Evolutionary conservation across 495 filamentous ascomycete genomes (phyloP), one percentile per base, ranked within the genome.

Genomic region (Aspergillus saccharolyticus): DNA sequence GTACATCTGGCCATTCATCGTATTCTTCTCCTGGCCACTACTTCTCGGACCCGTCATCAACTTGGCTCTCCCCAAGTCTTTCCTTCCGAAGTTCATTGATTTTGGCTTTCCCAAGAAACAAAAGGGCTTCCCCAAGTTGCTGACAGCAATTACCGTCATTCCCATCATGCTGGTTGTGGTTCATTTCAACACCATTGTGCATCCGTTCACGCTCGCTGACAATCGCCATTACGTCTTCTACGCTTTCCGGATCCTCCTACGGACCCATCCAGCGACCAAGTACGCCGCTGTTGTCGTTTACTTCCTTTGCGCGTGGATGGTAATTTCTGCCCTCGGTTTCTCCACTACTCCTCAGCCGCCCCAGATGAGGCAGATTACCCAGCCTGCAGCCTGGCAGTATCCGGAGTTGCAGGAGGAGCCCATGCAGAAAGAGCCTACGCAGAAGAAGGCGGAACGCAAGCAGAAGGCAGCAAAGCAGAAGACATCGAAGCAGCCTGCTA

Each of bases 191-290:
- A 97, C 94, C 42, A 85, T 95, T 56, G 83, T 98, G 53, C 94
- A 98, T 68, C 94, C 94, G 0, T 98, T 97, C 63, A 96, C 93
- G 1, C 81, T 97, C 3, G 94, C 94, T 25, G 94, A 98, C 68
- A 98, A 98, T 72, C 79, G 94, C 2, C 95, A 97, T 68, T 98
- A 96, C 74, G 83, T 94, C 55, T 98, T 98, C 74, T 98, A 98
- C 71, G 78, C 94, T 56, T 97, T 98, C 75, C 87, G 90, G 0
- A 82, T 95, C 59, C 86, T 91, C 12, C 84, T 95, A 53, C 78
- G 82, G 3, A 74, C 75, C 20, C 83, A 90, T 54, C 74, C 80
- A 1, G 69, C 73, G 17, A 66, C 88, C 15, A 85, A 87, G 33
- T 95, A 95, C 66, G 67, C 80, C 16, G 84, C 86, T 3, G 83